Base-by-base conservation (phyloP, 148 eudicot species). In the Vaccinium myrtillus region DNA sequence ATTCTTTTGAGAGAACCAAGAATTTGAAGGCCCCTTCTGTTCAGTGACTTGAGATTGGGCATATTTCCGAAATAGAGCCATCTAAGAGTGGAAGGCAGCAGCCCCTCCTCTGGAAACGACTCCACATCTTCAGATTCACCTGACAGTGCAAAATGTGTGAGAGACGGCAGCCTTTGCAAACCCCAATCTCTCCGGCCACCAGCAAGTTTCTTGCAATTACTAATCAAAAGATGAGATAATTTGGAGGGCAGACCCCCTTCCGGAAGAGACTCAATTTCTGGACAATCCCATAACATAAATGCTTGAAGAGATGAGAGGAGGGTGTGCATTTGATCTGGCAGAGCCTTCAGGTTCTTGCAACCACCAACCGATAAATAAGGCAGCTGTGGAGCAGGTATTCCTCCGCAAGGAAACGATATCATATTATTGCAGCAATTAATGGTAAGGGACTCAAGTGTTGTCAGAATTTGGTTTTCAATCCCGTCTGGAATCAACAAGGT, bases 281-380 rank as follows among this genome's bases (percentile, higher is more conserved):
- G 43, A 39, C 43, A 39, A 39, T 39, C 43, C 4, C 43, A 39
- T 39, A 39, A 3, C 5, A 39, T 5, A 3, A 39, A 39, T 39
- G 5, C 5, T 3, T 39, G 5, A 39, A 39, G 43, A 39, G 43
- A 39, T 39, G 43, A 5, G 43, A 39, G 43, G 43, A 39, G 43
- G 5, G 43, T 39, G 43, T 39, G 43, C 43, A 39, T 39, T 39
- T 39, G 43, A 3, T 39, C 43, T 39, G 79, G 79, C 2, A 77
- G 79, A 27, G 56, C 50, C 58, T 77, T 77, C 5, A 77, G 15
- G 0, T 77, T 49, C 3, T 49, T n/a, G 58, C 80, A 77, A n/a
- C 0, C 6, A 0, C 1, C 0, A 11, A 77, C 16, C 0, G 0
- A 0, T 4, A 23, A 9, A 49, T 0, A 4, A 6, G 30, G 3